Conservation (phyloP, 2,329 filamentous ascomycete genomes). For the Scorias spongiosa region DNA sequence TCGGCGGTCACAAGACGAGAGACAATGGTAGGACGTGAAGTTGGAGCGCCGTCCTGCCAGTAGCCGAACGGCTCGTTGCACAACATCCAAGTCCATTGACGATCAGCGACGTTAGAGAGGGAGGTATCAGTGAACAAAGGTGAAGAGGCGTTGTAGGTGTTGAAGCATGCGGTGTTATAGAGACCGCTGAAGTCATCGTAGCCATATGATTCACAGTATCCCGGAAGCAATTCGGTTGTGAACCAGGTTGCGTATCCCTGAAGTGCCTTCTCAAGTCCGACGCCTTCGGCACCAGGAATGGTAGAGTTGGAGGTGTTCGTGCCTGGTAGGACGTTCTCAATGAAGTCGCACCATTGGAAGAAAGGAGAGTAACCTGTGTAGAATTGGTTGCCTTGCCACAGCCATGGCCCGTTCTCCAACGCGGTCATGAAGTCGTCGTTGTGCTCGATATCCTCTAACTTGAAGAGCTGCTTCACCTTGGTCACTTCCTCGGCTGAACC, state of each 20-base stretch:
- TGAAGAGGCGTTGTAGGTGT: conserved; percentile 37
- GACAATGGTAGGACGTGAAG: conserved; percentile 30
- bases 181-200: conserved; percentile 31
- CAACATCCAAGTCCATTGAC: conserved; percentile 46
- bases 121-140: conserved; percentile 36
- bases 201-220: conserved; percentile 32
- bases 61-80: conserved; percentile 49
- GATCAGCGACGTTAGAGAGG: conserved; percentile 30
- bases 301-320: conserved; percentile 16
- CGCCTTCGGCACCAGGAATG: conserved; percentile 27
- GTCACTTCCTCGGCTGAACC: conserved; percentile 19
- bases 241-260: conserved; percentile 41
- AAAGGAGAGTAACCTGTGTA: conserved; percentile 28
- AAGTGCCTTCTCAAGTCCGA: conserved; percentile 40
- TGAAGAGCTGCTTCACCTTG: conserved; percentile 38
- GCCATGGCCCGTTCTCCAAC: conserved; percentile 40
- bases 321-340: conserved; percentile 16
- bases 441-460: conserved; percentile 34
- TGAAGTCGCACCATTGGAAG: conserved; percentile 28
- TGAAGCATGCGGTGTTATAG: conserved; percentile 34
- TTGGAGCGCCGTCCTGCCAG: conserved; percentile 41
- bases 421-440: conserved; percentile 39
- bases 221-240: conserved; percentile 31
- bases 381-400: conserved; percentile 42
- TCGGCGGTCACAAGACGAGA: conserved; percentile 35